These are phyloP conservation scores for Penicillium brasilianum DNA, from an alignment of 2,329 filamentous ascomycete species.

Conservation along the genomic window DNA sequence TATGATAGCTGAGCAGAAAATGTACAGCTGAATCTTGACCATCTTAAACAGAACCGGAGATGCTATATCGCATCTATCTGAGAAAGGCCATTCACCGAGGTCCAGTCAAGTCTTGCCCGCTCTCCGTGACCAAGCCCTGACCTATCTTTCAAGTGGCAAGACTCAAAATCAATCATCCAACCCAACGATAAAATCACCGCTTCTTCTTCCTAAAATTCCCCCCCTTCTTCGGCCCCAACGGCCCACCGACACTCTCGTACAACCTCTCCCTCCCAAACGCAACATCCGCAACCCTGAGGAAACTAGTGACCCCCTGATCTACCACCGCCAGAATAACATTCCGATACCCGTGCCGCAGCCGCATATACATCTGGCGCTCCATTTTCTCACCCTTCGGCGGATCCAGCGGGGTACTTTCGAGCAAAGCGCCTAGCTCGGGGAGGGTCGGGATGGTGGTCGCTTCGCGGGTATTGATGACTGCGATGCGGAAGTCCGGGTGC, in stretches of 20 bases:
- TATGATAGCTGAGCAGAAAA: too few relatives aligned
- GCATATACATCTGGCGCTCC: constrained; percentile 67
- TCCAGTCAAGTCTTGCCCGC: too few relatives aligned
- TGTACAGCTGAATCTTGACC: too few relatives aligned
- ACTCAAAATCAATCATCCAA: too few relatives aligned
- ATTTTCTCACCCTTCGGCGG: constrained; percentile 59
- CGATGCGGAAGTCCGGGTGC: constrained; percentile 80
- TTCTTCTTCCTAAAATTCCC: constrained; percentile 38
- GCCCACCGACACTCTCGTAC: constrained; percentile 56
- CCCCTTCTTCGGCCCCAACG: constrained; percentile 37
- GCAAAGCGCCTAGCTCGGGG: constrained; percentile 70
- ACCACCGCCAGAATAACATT: constrained; percentile 87
- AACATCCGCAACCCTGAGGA: constrained; percentile 78
- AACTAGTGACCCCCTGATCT: constrained; percentile 88
- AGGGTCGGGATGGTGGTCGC: constrained; percentile 72
- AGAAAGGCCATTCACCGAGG: too few relatives aligned
- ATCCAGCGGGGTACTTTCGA: constrained; percentile 74
- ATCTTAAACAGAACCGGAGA: too few relatives aligned
- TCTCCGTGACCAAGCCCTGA: too few relatives aligned
- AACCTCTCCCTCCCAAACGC: constrained; percentile 78
- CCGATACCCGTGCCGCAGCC: constrained; percentile 81
- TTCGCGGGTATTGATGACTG: constrained; percentile 76
- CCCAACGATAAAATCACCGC: constrained; percentile 32
- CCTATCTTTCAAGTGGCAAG: neutral
- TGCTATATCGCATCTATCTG: too few relatives aligned